Evolutionary conservation across 192 early-diverging fungal species (phyloP).

Genomic region (Podila verticillata): DNA sequence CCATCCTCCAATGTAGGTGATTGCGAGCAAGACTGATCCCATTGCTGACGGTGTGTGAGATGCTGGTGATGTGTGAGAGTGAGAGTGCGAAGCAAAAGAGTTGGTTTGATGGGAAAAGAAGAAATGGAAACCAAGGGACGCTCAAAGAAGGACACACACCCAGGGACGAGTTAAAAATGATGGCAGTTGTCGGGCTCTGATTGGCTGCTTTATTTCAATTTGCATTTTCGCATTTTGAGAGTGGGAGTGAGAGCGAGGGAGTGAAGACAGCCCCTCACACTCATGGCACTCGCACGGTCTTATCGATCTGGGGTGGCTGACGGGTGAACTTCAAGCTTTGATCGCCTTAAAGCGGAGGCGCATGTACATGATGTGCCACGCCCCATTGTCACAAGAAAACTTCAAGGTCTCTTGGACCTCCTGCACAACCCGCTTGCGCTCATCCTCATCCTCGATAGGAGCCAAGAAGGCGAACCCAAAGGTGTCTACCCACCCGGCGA

Average conservation of each 20-base stretch:
- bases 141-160: neutral
- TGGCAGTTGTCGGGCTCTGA: constrained; percentile 32
- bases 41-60: constrained; percentile 5
- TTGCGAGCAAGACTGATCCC: constrained; percentile 52
- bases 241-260: constrained; percentile 1
- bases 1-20: constrained; percentile 53
- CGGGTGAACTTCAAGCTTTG: neutral
- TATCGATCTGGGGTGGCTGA: no score
- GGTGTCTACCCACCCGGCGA: constrained; percentile 72
- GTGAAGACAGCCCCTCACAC: neutral
- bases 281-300: no score
- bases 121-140: neutral
- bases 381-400: constrained; percentile 30
- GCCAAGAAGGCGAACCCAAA: constrained; percentile 72
- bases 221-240: neutral
- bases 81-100: neutral
- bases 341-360: constrained; percentile 50
- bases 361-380: constrained; percentile 48
- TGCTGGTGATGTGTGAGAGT: constrained; percentile 6
- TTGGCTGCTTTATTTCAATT: constrained; percentile 15
- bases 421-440: constrained; percentile 24
- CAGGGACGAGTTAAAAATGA: neutral
- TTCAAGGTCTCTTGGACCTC: constrained; percentile 29
- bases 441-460: constrained; percentile 50
- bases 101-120: neutral